Percentiles rank a stretch among this genome's conserved stretches.
These are phyloP conservation scores for Alloascoidea africana DNA, from an alignment of 805 yeast species.

Conservation along the genomic window DNA sequence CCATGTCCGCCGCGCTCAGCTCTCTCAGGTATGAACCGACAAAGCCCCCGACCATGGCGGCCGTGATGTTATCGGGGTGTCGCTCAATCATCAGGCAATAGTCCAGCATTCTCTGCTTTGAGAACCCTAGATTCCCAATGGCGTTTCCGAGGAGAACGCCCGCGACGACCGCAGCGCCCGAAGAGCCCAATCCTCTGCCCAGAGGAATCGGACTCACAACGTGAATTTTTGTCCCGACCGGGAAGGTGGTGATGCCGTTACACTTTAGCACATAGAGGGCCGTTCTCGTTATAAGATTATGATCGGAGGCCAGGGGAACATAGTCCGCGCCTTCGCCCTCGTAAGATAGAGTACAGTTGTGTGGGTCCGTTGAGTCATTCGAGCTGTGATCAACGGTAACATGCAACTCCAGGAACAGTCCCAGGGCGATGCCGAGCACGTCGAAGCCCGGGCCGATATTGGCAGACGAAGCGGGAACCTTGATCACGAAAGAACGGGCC, in stretches of 20 bases:
- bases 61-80: conserved; percentile 96
- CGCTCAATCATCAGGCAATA: conserved; percentile 95
- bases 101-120: conserved; percentile 77
- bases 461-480: conserved; percentile 94
- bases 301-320: conserved; percentile 67
- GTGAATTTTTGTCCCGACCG: conserved; percentile 66
- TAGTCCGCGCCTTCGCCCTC: conserved; percentile 65
- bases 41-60: conserved; percentile 98
- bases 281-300: conserved; percentile 80
- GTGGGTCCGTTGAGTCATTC: conserved; percentile 37
- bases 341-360: conserved; percentile 56
- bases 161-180: conserved; percentile 97
- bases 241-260: conserved; percentile 62
- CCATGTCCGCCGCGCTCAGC: conserved; percentile 53
- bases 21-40: conserved; percentile 90
- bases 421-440: conserved; percentile 84
- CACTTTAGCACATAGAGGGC: conserved; percentile 87
- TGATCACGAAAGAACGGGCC: conserved; percentile 40
- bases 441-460: conserved; percentile 98
- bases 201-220: conserved; percentile 88
- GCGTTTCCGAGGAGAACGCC: conserved; percentile 87
- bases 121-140: conserved; percentile 56
- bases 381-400: conserved; percentile 45
- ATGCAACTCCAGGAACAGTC: conserved; percentile 52
- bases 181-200: conserved; percentile 94